Base-by-base conservation (phyloP, 2,329 filamentous ascomycete genomes). In the Ophiostoma perfectum region DNA sequence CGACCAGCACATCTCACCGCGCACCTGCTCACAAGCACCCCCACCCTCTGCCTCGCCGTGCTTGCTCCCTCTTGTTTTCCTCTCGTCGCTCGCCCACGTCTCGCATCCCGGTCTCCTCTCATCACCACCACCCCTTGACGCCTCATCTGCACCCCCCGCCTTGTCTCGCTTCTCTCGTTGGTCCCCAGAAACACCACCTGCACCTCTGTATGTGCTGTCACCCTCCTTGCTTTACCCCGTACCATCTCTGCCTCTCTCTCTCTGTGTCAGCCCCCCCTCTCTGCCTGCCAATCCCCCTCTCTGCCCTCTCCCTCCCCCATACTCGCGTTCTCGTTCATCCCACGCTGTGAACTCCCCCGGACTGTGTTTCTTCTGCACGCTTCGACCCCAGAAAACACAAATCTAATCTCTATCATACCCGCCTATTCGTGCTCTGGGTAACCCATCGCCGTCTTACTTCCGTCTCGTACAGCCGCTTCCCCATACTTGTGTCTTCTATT, bases 91-190 rank as follows among this genome's bases (percentile, higher is more conserved):
- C 8, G 49, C 42, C 42, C 14, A 55, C 4, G 4, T 11, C 45
- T 16, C 49, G 27, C 16, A 52, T 18, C 7, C 49, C 11, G 27
- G 18, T 27, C 49, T 55, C 49, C 49, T n/a, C 49, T 11, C 7
- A 55, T 27, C 47, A 55, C 49, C 49, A 55, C 49, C 49, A 55
- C 9, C 49, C 27, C 27, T 27, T 55, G 8, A 55, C 49, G 49
- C 49, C 49, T 55, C 49, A 55, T 55, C 49, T 55, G 49, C 49
- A 55, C 49, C 49, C 49, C 27, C 49, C 49, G 49, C 49, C 49
- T 55, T 55, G n/a, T 27, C 14, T 27, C 18, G 18, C 49, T n/a
- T 27, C 49, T 55, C 49, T 55, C 18, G 49, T 55, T 55, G 49
- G 49, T 27, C 49, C 49, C 12, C n/a, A 18, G 49, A 9, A 27